Base-by-base conservation (phyloP, 768 basidiomycete genomes). In the Hygrophoropsis aurantiaca region DNA sequence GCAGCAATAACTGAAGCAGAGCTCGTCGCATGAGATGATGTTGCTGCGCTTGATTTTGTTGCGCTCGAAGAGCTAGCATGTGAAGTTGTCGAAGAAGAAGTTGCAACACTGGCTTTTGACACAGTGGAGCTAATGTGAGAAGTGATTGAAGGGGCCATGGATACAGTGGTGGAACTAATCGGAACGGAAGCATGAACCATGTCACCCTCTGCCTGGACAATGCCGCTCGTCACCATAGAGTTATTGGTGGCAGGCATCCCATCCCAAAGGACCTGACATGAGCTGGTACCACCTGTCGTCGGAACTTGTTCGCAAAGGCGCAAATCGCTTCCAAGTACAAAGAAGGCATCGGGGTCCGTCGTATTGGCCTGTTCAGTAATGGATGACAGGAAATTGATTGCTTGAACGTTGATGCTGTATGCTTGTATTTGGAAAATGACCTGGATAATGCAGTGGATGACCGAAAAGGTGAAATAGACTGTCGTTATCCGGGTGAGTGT, bases 371-470 rank as follows among this genome's bases (percentile, higher is more conserved):
- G 66, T 23, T 60, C 38, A 23, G 82, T 70, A 43, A 89, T 74
- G 40, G 66, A 62, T 37, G 67, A 65, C 46, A 90, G 69, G 53
- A 82, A 74, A 21, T 59, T 47, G 23, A 80, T 77, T 5, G 86
- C 84, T 16, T 74, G 53, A 8, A 74, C 74, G 55, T 90, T 90
- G 66, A 79, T 79, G 11, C 71, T 70, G 69, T 83, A 84, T 10
- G 83, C 87, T 44, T 75, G 74, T 42, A 74, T 77, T 67, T 90
- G 88, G 38, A 91, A 72, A 21, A 77, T 70, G 53, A 89, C 71
- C 64, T 90, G 88, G 49, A 87, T 61, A 46, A 76, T 54, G 54
- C 84, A 87, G 60, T 89, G 84, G 37, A 80, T 40, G 42, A 85
- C 47, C 18, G 87, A 83, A 61, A 89, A 85, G 36, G 73, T 44